A percentile compares a stretch with the other conserved stretches of the same genome.
Conservation (phyloP, 2,329 filamentous ascomycete species). For the Cyphellophora attinorum region DNA sequence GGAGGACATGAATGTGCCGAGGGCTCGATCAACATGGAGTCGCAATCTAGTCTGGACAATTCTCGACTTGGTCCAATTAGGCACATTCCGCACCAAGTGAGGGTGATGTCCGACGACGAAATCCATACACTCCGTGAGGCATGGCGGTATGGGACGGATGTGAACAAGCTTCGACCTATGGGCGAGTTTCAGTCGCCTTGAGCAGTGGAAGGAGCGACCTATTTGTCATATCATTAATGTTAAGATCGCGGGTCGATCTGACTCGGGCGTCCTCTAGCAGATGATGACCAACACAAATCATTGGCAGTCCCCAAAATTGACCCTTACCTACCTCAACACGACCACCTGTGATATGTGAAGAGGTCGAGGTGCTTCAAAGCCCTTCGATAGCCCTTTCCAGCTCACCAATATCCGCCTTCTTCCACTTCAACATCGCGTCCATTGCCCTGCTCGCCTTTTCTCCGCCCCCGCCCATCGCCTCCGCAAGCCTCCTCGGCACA, state of each 20-base stretch:
- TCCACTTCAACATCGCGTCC: not conserved
- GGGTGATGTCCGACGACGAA: not conserved
- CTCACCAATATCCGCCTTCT: not conserved
- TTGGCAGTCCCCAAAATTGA: too few relatives aligned
- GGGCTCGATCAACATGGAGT: constrained; percentile 3
- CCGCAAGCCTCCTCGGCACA: not conserved
- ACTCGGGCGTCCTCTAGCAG: too few relatives aligned
- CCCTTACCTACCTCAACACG: too few relatives aligned
- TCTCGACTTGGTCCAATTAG: not conserved
- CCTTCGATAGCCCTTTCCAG: not conserved
- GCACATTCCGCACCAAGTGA: not conserved
- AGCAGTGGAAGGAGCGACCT: too few relatives aligned
- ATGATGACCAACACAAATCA: too few relatives aligned
- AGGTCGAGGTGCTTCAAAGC: too few relatives aligned
- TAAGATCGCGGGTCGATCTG: too few relatives aligned
- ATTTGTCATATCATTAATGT: too few relatives aligned
- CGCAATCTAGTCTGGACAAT: not conserved
- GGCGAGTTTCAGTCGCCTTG: not conserved
- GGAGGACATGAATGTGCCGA: constrained; percentile 28
- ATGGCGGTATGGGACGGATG: not conserved
- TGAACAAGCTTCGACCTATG: not conserved
- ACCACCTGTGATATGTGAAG: too few relatives aligned
- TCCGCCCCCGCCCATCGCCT: not conserved
- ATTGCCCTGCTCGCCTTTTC: not conserved
- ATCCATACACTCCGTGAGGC: not conserved